These are phyloP conservation scores for Adansonia rubrostipa DNA, from an alignment of 441 rosid species.

Conservation along the genomic window DNA sequence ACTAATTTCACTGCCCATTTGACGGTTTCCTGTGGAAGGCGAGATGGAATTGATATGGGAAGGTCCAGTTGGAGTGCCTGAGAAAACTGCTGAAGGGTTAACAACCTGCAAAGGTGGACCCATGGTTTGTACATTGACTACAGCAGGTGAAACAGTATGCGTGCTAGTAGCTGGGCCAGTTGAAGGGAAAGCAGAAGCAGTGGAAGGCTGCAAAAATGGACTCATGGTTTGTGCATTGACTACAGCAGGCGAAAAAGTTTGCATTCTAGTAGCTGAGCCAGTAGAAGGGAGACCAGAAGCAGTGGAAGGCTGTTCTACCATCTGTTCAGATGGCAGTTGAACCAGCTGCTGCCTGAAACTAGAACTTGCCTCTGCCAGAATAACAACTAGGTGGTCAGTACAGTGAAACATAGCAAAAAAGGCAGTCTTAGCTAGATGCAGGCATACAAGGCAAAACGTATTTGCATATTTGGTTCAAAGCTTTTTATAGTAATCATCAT, in stretches of 20 bases:
- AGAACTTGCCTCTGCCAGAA: slow-evolving; percentile 1
- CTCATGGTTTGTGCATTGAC: slow-evolving; percentile 2
- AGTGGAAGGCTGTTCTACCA: slow-evolving; percentile 8
- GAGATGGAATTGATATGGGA: slow-evolving; percentile 47
- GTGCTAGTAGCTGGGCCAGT: slow-evolving; percentile 28
- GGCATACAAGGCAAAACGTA: neutral
- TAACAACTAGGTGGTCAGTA: neutral
- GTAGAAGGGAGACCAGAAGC: neutral
- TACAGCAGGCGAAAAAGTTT: slow-evolving; percentile 7
- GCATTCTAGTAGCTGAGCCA: neutral
- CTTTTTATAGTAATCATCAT: no score
- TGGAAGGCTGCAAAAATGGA: neutral
- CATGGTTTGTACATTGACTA: slow-evolving; percentile 15
- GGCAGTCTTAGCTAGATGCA: neutral
- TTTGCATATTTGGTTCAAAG: neutral
- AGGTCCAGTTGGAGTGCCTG: slow-evolving; percentile 48
- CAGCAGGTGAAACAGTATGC: slow-evolving; percentile 28
- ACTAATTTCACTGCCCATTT: slow-evolving; percentile 48
- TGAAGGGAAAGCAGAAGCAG: slow-evolving; percentile 20
- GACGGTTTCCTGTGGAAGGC: slow-evolving; percentile 46
- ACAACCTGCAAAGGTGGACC: slow-evolving; percentile 35
- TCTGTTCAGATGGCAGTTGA: neutral
- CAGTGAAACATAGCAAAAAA: neutral
- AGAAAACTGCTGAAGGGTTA: slow-evolving; percentile 32
- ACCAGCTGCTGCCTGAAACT: slow-evolving; percentile 1